Percentiles rank a stretch among this genome's conserved stretches.
Evolutionary conservation across 2,329 filamentous ascomycete species (phyloP).

Genomic region (Mycocentrospora acerina): DNA sequence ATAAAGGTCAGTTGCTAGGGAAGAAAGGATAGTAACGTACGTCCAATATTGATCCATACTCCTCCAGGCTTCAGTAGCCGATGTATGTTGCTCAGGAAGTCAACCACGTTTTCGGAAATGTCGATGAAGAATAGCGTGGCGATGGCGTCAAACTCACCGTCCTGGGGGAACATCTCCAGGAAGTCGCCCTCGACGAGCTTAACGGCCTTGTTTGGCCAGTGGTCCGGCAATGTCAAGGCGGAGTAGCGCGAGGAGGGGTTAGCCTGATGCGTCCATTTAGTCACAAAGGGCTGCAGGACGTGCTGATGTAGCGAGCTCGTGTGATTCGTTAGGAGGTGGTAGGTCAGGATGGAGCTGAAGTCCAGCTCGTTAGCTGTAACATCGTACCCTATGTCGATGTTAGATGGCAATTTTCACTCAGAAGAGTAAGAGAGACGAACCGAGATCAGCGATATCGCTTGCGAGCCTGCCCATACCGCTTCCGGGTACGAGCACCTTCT

Average conservation of each 20-base stretch:
- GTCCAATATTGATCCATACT: conserved; percentile 8
- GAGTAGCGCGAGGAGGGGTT: conserved; percentile 6
- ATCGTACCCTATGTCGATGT: conserved; percentile 6
- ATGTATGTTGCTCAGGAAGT: conserved; percentile 9
- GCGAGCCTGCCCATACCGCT: conserved; percentile 10
- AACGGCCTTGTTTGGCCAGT: conserved; percentile 8
- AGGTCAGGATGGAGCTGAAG: conserved; percentile 7
- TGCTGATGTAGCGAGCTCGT: conserved; percentile 8
- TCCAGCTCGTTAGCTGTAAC: conserved; percentile 8
- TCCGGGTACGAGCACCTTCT: conserved; percentile 9
- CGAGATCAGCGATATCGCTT: conserved; percentile 9
- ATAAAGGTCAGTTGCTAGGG: conserved; percentile 1
- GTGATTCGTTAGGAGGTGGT: conserved; percentile 8
- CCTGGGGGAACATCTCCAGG: conserved; percentile 5
- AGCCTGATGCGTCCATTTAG: conserved; percentile 8
- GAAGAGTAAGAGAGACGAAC: conserved; percentile 2
- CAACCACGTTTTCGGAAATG: conserved; percentile 6
- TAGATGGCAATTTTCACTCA: conserved; percentile 1
- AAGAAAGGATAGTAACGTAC: conserved; percentile 5
- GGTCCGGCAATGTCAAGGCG: conserved; percentile 4
- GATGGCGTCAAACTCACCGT: conserved; percentile 6
- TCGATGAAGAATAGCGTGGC: conserved; percentile 8
- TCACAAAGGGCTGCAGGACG: conserved; percentile 5
- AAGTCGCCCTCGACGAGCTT: conserved; percentile 9
- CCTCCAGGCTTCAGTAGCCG: conserved; percentile 8